These are phyloP conservation scores for Leccinum angustisporum DNA, from an alignment of 1,284 basidiomycete genomes.

Conservation along the genomic window DNA sequence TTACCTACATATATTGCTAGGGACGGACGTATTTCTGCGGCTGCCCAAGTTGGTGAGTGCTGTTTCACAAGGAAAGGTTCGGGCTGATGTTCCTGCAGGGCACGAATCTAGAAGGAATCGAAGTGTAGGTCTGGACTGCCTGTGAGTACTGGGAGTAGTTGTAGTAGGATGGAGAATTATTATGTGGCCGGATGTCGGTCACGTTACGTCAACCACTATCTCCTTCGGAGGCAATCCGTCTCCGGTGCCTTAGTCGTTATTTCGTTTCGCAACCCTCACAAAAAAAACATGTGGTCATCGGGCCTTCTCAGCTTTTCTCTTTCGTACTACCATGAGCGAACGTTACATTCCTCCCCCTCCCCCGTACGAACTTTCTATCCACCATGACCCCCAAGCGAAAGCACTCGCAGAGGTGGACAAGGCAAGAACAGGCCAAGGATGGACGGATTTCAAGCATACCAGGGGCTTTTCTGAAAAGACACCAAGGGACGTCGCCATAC, in stretches of 20 bases:
- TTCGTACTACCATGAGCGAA: constrained; percentile 22
- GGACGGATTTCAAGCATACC: constrained; percentile 17
- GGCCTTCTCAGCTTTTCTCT: constrained; percentile 11
- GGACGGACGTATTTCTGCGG: constrained; percentile 79
- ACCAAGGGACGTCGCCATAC: not conserved
- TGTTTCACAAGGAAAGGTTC: not conserved
- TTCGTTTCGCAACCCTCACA: not conserved
- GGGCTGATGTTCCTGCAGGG: constrained; percentile 48
- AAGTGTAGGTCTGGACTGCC: constrained; percentile 48
- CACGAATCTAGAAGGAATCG: constrained; percentile 80
- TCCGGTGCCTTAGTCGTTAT: not conserved
- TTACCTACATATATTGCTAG: constrained; percentile 36
- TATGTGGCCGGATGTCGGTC: not conserved
- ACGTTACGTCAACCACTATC: not conserved
- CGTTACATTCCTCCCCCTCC: constrained; percentile 39
- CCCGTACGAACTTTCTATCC: constrained; percentile 52
- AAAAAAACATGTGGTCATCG: constrained; percentile 14
- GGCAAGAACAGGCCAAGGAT: constrained; percentile 21
- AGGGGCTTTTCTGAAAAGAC: constrained; percentile 8
- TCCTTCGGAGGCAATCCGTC: not conserved
- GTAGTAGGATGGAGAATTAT: not conserved
- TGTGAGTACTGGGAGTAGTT: constrained; percentile 1
- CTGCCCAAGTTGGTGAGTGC: constrained; percentile 75
- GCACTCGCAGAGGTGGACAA: constrained; percentile 26
- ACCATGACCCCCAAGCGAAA: constrained; percentile 52